A percentile compares a stretch with the other conserved stretches of the same genome.
Evolutionary conservation across 225 moss, liverwort and hornwort species (phyloP).

Genomic region (Physcomitrium patens): DNA sequence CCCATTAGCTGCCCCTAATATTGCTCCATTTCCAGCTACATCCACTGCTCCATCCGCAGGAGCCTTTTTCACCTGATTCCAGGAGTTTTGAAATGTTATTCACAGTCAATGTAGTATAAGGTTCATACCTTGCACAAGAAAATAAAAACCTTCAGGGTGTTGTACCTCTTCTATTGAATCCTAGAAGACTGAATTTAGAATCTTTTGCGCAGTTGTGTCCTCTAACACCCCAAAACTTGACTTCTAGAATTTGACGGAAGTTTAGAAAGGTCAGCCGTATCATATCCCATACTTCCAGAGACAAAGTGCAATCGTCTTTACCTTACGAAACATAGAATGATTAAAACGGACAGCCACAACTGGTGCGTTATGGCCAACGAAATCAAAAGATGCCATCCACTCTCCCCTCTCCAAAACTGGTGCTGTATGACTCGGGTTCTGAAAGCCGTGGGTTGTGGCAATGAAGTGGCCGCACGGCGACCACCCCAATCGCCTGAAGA

Average conservation of each 20-base stretch:
- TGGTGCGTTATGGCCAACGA: conserved; percentile 96
- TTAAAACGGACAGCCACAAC: conserved; percentile 97
- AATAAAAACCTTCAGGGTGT: no score
- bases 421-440: conserved; percentile 97
- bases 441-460: conserved; percentile 95
- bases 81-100: conserved; percentile 16
- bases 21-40: conserved; percentile 47
- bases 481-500: conserved; percentile 94
- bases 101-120: background rate
- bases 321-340: conserved; percentile 93
- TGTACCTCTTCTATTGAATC: no score
- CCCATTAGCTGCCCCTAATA: conserved; percentile 46
- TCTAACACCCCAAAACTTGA: background rate
- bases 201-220: no score
- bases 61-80: conserved; percentile 38
- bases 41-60: conserved; percentile 29
- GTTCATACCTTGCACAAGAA: no score
- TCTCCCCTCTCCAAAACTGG: conserved; percentile 97
- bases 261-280: background rate
- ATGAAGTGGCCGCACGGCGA: conserved; percentile 99
- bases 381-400: conserved; percentile 97
- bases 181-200: no score
- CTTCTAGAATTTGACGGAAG: background rate
- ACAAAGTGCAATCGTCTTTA: conserved; percentile 19
- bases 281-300: conserved; percentile 7